Conservation (phyloP, 2,329 filamentous ascomycete species). For the Oidium heveae region DNA sequence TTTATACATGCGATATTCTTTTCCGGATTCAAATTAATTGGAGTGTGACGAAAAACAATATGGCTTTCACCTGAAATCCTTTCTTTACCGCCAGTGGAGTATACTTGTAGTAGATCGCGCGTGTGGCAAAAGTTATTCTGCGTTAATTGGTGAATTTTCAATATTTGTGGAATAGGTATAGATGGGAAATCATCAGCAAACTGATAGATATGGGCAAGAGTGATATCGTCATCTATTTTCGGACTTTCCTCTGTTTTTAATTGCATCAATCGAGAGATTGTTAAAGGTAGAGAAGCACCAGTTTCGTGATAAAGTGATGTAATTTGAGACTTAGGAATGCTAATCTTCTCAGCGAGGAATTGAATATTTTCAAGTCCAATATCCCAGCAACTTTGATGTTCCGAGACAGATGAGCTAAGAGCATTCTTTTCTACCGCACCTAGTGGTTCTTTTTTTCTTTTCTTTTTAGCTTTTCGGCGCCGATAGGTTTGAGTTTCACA, state of each 20-base stretch:
- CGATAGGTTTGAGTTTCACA: slow-evolving; percentile 15
- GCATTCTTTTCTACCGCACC: slow-evolving; percentile 10
- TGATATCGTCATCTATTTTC: slow-evolving; percentile 20
- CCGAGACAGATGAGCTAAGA: neutral
- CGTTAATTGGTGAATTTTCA: slow-evolving; percentile 28
- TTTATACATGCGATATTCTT: neutral
- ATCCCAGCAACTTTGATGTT: slow-evolving; percentile 28
- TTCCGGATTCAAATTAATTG: slow-evolving; percentile 4
- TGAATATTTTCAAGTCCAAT: slow-evolving; percentile 29
- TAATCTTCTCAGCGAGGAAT: slow-evolving; percentile 28
- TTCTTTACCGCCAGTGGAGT: slow-evolving; percentile 15
- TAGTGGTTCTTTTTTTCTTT: slow-evolving; percentile 9
- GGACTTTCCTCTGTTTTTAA: slow-evolving; percentile 8
- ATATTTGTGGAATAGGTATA: slow-evolving; percentile 21
- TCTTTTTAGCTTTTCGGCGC: slow-evolving; percentile 18
- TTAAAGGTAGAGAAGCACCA: slow-evolving; percentile 26
- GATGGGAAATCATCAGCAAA: slow-evolving; percentile 28
- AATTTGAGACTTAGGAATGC: slow-evolving; percentile 22
- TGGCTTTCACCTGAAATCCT: slow-evolving; percentile 6
- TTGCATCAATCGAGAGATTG: slow-evolving; percentile 24
- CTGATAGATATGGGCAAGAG: slow-evolving; percentile 22
- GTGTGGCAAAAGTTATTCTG: slow-evolving; percentile 30
- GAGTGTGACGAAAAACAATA: slow-evolving; percentile 11
- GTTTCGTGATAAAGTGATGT: slow-evolving; percentile 34
- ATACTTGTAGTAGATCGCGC: slow-evolving; percentile 30